Base-by-base conservation (phyloP, 257 asterid species). In the Linderniella brevidens region DNA sequence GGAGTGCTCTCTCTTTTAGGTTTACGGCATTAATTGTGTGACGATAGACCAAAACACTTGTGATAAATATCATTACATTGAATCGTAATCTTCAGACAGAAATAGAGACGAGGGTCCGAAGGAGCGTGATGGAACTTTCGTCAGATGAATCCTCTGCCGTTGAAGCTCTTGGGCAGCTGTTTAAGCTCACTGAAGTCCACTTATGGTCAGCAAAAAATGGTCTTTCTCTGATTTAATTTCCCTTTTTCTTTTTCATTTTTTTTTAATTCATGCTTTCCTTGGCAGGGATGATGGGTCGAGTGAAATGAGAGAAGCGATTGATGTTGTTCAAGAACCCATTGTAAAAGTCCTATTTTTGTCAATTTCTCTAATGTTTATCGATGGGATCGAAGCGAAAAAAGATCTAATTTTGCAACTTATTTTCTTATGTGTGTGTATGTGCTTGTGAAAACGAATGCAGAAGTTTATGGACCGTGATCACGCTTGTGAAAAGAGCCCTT, bases 161-260 rank as follows among this genome's bases (percentile, higher is more conserved):
- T 47, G 61, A 20, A 66, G 80, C 75, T 64, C 93, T 88, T 11
- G 95, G 85, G 13, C 56, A 82, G 53, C 58, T 80, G 11, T 80
- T 84, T 57, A 80, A 78, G 42, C 77, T 83, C 61, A 76, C 92
- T 1, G 76, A 80, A 68, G 84, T 78, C 49, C 67, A 74, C 56
- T 72, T 84, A 19, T 69, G 84, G 95, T 88, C 9, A 57, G 69
- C 61, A 37, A 41, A 18, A 17, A 8, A 11, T 5, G 18, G 12
- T 17, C 10, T 5, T 15, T 58, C n/a, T 51, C 0, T 13, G 41
- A 20, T 1, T 29, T 4, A 13, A 0, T 29, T 13, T 13, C 14
- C 19, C 11, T 14, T 8, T 15, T 10, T 47, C 37, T 47, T 47
- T 9, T 12, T 29, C 18, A 17, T 2, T 36, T n/a, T 42, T 12